A percentile compares a stretch with the other conserved stretches of the same genome.
phyloP scores from a whole-genome alignment of 306 rosid species.

The Vicia villosa region DNA sequence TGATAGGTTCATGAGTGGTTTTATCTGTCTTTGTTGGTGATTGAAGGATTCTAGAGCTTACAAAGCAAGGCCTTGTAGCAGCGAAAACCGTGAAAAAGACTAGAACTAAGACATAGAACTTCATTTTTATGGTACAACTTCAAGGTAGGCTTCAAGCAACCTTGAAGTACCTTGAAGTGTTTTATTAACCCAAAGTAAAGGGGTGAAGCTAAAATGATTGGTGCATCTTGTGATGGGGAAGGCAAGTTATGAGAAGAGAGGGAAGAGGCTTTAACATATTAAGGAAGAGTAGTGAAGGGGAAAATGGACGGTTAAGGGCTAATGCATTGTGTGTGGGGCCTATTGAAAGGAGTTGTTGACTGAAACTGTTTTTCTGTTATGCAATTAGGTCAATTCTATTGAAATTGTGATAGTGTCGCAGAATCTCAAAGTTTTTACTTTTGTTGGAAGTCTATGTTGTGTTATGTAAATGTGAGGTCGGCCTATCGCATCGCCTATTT shows the following conservation, averaged over 20 bases:
- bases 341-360: slow-evolving; percentile 48
- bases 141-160: slow-evolving; percentile 22
- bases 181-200: slow-evolving; percentile 39
- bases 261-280: slow-evolving; percentile 31
- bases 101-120: slow-evolving; percentile 36
- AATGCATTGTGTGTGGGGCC: slow-evolving; percentile 54
- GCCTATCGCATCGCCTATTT: too few species aligned
- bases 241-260: slow-evolving; percentile 24
- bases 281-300: slow-evolving; percentile 44
- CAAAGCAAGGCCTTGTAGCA: slow-evolving; percentile 36
- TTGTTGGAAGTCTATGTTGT: too few species aligned
- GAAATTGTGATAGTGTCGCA: too few species aligned
- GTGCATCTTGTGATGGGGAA: slow-evolving; percentile 52
- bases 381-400: too few species aligned
- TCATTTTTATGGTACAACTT: slow-evolving; percentile 44
- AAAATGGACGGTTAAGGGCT: slow-evolving; percentile 63
- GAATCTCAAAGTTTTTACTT: too few species aligned
- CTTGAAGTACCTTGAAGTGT: slow-evolving; percentile 39
- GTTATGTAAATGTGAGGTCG: too few species aligned
- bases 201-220: slow-evolving; percentile 50
- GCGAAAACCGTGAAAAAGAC: slow-evolving; percentile 39
- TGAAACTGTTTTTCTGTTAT: slow-evolving; percentile 27
- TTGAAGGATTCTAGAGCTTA: slow-evolving; percentile 47
- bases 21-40: slow-evolving; percentile 27
- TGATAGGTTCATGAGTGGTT: not conserved